Evolutionary conservation across 1,139 yeast species (phyloP), one percentile per base, ranked within the genome.

Genomic region (Candida sanyaensis): DNA sequence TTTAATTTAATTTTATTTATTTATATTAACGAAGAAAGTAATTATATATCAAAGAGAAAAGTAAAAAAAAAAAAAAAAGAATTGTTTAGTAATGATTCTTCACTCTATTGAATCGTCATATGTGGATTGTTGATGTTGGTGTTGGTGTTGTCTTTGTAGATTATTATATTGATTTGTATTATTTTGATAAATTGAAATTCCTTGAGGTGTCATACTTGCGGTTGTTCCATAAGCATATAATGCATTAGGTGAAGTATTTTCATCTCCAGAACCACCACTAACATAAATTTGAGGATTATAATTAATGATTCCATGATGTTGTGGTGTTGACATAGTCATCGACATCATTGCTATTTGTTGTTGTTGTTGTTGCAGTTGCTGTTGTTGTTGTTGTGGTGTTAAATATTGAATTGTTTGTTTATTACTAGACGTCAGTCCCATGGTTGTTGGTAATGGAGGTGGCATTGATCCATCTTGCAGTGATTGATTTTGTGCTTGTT

Each of bases 261-360:
- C 28, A 12, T 33, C 11, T n/a, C 9, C 26, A 29, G 37, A 9
- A 9, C n/a, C 24, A 41, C 5, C 11, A 13, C n/a, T 17, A 41
- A 5, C 11, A 17, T 41, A 41, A 5, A 41, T 13, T 24, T 32
- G 40, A 12, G 46, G 46, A 37, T 17, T 40, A 12, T 45, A 45
- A 31, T 45, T 48, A 5, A 43, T 36, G 6, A 48, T 38, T n/a
- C 55, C 57, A 31, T 59, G 69, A 54, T 71, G 78, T 49, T 70
- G 78, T 6, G 79, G 78, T 1, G 80, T 73, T 46, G 78, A 73
- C 77, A 74, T 73, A 67, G 69, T 66, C 72, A 71, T 68, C 66
- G 68, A 64, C 62, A 48, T 51, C 41, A 50, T 55, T 23, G 54
- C 62, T 13, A 48, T 59, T 40, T 51, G 58, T 40, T 30, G 40